Conservation (phyloP, 257 asterid species). For the Solanum sejunctum region DNA sequence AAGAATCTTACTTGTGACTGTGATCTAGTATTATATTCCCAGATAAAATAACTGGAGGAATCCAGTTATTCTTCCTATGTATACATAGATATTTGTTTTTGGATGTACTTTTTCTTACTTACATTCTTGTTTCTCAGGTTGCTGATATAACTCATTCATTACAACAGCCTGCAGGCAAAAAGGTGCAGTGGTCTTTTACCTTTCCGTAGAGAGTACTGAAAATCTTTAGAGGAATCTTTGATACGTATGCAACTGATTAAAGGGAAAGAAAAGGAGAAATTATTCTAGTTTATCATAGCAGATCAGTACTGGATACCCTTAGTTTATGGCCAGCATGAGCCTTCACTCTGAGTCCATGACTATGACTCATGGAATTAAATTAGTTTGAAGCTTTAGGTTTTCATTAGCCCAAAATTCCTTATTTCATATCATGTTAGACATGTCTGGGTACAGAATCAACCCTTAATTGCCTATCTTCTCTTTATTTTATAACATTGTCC, state of each 20-base stretch:
- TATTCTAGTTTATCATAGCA: not conserved
- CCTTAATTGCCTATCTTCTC: not conserved
- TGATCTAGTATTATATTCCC: not conserved
- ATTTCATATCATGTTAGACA: not conserved
- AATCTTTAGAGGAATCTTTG: not conserved
- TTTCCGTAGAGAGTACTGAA: not conserved
- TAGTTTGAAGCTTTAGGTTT: not conserved
- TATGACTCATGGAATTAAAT: not conserved
- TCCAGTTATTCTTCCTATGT: not conserved
- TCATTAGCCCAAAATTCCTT: not conserved
- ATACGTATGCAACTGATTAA: not conserved
- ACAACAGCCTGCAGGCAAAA: constrained; percentile 98
- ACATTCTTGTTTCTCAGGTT: constrained; percentile 34
- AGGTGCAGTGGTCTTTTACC: constrained; percentile 29
- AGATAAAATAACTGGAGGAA: not conserved
- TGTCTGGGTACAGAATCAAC: not conserved
- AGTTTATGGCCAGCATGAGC: not conserved
- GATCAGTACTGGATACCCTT: not conserved
- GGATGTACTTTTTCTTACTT: constrained; percentile 5
- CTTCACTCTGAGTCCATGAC: not conserved
- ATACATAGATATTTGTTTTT: not conserved
- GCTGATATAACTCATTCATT: constrained; percentile 94
- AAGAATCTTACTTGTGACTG: constrained; percentile 10
- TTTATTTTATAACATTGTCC: not conserved
- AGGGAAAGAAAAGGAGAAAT: not conserved